Conservation (phyloP, 495 filamentous ascomycete genomes). For the Choiromyces venosus region DNA sequence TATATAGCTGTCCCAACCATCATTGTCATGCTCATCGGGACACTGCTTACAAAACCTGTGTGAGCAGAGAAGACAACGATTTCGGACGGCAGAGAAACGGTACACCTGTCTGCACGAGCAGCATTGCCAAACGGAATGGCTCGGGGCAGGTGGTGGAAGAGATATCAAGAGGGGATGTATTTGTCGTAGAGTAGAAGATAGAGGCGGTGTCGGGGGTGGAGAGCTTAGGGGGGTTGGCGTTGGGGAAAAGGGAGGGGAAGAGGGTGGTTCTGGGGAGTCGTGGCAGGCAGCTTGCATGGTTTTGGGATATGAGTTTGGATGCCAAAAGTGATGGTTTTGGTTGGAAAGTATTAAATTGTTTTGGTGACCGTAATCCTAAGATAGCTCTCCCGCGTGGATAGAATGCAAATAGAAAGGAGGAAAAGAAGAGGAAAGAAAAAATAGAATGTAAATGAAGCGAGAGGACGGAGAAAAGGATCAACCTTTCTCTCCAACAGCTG, state of each 20-base stretch:
- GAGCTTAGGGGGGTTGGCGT: neutral
- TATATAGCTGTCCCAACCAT: conserved; percentile 30
- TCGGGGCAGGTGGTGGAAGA: neutral
- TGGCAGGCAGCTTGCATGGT: neutral
- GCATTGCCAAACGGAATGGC: conserved; percentile 38
- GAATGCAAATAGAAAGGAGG: neutral
- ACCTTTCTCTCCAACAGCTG: neutral
- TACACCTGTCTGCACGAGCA: conserved; percentile 27
- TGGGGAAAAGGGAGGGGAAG: conserved; percentile 1
- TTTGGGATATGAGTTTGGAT: neutral
- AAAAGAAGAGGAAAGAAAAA: neutral
- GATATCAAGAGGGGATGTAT: neutral
- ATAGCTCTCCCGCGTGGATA: neutral
- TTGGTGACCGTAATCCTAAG: neutral
- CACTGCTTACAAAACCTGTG: conserved; percentile 39
- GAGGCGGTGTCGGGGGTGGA: conserved; percentile 10
- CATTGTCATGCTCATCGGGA: conserved; percentile 32
- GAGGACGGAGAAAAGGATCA: neutral
- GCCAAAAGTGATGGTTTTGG: neutral
- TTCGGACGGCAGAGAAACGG: conserved; percentile 35
- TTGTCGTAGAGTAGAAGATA: neutral
- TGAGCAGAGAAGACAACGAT: conserved; percentile 39
- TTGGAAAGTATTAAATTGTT: neutral
- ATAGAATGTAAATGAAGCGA: neutral
- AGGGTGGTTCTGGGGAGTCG: conserved; percentile 11